phyloP scores from a whole-genome alignment of 768 basidiomycete genomes.

The Boletellus ananiceps region DNA sequence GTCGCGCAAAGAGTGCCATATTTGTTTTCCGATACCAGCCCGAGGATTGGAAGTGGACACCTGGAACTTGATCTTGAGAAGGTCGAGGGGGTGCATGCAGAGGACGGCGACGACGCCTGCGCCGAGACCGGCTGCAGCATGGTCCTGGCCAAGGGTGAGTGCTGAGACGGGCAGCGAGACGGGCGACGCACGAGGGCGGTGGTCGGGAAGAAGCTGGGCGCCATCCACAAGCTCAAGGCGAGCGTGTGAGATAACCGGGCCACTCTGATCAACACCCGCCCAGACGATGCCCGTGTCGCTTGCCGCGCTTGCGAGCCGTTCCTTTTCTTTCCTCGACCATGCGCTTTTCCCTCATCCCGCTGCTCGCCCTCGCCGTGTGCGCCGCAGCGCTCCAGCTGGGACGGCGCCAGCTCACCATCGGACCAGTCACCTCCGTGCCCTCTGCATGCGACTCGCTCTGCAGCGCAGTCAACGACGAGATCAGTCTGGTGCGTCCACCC shows the following conservation, averaged over 20 bases:
- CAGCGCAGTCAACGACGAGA: conserved; percentile 21
- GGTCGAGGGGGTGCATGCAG: conserved; percentile 96
- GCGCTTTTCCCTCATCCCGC: conserved; percentile 1
- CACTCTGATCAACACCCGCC: no score
- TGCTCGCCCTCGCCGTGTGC: conserved; percentile 4
- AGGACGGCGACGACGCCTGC: conserved; percentile 90
- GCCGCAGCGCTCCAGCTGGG: neutral
- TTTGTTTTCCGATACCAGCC: conserved; percentile 63
- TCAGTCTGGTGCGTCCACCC: conserved; percentile 17
- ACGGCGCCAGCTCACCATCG: conserved; percentile 17
- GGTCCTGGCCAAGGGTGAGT: conserved; percentile 57
- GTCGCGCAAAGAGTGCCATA: conserved; percentile 68
- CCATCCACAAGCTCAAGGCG: no score
- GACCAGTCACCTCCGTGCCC: conserved; percentile 13
- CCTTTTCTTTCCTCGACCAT: conserved; percentile 9
- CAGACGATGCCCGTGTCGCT: no score
- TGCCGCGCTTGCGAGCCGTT: no score
- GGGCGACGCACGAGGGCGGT: conserved; percentile 29
- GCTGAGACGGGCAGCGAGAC: rapidly evolving
- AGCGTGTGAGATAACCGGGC: conserved; percentile 14
- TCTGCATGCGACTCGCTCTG: conserved; percentile 23
- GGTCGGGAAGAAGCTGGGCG: conserved; percentile 41
- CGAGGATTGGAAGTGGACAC: conserved; percentile 65
- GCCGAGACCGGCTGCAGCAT: conserved; percentile 89
- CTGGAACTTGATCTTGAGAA: conserved; percentile 92